Base-by-base conservation (phyloP, 1,284 basidiomycete genomes). In the Hymenochaete sp. region DNA sequence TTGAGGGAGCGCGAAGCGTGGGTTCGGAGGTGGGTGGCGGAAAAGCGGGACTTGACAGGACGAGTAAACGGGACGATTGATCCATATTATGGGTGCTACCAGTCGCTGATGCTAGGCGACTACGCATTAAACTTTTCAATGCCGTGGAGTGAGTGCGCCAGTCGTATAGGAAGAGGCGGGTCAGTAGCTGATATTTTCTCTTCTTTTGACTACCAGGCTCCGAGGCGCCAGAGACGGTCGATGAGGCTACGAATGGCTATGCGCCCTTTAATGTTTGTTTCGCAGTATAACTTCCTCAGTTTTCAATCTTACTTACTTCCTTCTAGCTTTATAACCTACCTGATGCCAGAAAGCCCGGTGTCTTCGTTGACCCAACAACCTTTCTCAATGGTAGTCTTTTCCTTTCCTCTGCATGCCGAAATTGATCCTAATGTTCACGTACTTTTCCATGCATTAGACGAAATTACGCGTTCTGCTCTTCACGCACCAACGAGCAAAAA, bases 401-500 rank as follows among this genome's bases (percentile, higher is more conserved):
- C 7, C 6, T 29, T 24, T 38, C 13, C 28, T 13, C 16, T 19
- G 22, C 9, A 28, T 19, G 8, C 13, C 26, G 18, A 35, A 24
- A 19, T 9, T 8, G n/a, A 2, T 7, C 18, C 19, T 28, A 24
- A 3, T 33, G 3, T 21, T 21, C 7, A 36, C 19, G 9, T 26
- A 35, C 38, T 9, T n/a, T 18, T 18, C 21, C 27, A 35, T 28
- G 16, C 26, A 22, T 14, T 47, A 80, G 79, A 82, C 53, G 62
- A 67, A 19, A 65, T 59, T n/a, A 73, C 70, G 7, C 65, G 72
- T 26, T 61, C 70, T 24, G 83, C 82, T 0, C 61, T 86, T 14
- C 82, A 86, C 58, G 82, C 81, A 1, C 82, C 82, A 3, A 76
- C 70, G 3, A 77, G 71, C 59, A 71, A 73, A 53, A 59, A 73